Percentiles rank a stretch among this genome's conserved stretches.
phyloP scores from a whole-genome alignment of 495 filamentous ascomycete genomes.

The Umbilicaria muhlenbergii region DNA sequence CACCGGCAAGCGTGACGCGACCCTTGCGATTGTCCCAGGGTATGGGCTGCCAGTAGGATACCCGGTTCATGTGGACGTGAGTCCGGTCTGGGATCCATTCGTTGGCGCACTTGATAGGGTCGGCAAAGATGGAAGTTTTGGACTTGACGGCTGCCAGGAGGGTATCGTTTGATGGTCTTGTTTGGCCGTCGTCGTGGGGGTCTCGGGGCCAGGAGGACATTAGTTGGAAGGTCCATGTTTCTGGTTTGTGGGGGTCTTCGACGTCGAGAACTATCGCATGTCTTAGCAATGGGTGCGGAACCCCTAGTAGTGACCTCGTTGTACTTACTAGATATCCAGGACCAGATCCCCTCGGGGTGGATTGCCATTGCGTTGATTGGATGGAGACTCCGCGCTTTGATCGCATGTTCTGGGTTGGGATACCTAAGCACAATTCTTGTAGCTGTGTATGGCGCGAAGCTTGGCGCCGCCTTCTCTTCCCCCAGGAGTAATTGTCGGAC shows the following conservation, averaged over 20 bases:
- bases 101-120: conserved; percentile 26
- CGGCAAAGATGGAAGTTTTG: conserved; percentile 5
- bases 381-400: background rate
- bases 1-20: conserved; percentile 30
- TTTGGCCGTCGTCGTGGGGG: background rate
- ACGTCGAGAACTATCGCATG: conserved; percentile 21
- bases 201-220: conserved; percentile 1
- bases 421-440: background rate
- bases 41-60: conserved; percentile 24
- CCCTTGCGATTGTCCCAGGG: conserved; percentile 26
- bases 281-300: background rate
- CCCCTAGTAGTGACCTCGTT: background rate
- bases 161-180: background rate
- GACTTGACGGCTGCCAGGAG: background rate
- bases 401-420: background rate
- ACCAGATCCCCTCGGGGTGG: conserved; percentile 1
- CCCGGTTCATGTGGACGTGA: conserved; percentile 18
- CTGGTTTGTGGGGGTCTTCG: conserved; percentile 19
- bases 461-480: background rate
- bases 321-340: conserved; percentile 3
- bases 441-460: background rate
- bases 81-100: conserved; percentile 25
- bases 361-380: background rate
- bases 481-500: conserved; percentile 23
- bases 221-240: conserved; percentile 25